These are phyloP conservation scores for Sporothrix brasiliensis DNA, from an alignment of 2,329 filamentous ascomycete species.

Conservation along the genomic window DNA sequence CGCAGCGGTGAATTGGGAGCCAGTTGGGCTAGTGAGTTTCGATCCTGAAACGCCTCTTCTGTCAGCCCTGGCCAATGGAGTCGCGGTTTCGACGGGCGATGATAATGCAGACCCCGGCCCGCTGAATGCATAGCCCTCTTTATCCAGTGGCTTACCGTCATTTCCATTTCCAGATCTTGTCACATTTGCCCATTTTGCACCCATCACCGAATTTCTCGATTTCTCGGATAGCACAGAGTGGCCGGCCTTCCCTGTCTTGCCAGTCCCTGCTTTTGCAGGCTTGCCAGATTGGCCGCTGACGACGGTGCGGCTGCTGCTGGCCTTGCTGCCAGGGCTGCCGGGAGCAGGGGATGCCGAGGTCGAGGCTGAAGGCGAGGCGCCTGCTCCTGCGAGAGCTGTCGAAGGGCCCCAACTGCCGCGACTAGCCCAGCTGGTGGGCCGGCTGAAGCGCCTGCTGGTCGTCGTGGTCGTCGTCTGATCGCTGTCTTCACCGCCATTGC, in stretches of 20 bases:
- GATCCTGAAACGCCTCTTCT: conserved; percentile 52
- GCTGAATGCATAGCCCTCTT: conserved; percentile 39
- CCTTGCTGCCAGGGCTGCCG: conserved; percentile 26
- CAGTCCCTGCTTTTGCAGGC: conserved; percentile 6
- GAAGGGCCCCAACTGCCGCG: conserved; percentile 34
- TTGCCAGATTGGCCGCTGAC: conserved; percentile 3
- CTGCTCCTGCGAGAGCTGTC: conserved; percentile 27
- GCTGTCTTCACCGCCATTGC: conserved; percentile 28
- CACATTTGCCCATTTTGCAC: conserved; percentile 34
- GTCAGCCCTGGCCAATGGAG: conserved; percentile 46
- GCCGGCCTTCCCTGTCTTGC: conserved; percentile 20
- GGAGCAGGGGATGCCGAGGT: conserved; percentile 13
- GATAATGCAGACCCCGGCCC: conserved; percentile 44
- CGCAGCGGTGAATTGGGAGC: conserved; percentile 35
- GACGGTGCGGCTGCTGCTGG: conserved; percentile 29
- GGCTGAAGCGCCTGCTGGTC: conserved; percentile 14
- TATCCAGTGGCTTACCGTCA: conserved; percentile 35
- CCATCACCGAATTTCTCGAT: conserved; percentile 29
- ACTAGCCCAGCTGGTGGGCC: conserved; percentile 29
- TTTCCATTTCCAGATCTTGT: conserved; percentile 15
- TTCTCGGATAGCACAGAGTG: conserved; percentile 24
- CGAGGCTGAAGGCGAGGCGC: conserved; percentile 21
- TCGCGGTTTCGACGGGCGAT: conserved; percentile 41
- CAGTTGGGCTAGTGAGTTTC: conserved; percentile 44
- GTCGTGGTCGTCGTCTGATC: conserved; percentile 24